Evolutionary conservation across 129 eudicot genomes (phyloP).

Genomic region (Pulicaria dysenterica): DNA sequence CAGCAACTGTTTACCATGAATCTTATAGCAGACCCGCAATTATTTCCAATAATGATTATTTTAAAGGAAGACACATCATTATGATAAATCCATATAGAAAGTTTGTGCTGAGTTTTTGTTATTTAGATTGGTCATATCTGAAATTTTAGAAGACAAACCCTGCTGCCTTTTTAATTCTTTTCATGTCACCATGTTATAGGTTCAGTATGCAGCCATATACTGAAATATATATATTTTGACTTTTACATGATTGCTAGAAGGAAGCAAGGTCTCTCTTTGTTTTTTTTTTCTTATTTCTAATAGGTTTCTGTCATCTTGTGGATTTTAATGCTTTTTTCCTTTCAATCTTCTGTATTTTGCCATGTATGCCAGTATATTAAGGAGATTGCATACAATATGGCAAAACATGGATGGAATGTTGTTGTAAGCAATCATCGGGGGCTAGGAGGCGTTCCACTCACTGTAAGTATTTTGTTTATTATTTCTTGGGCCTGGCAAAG

Average conservation of each 20-base stretch:
- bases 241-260: neutral
- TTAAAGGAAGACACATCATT: neutral
- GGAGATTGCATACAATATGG: slow-evolving; percentile 68
- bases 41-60: no score
- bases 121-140: neutral
- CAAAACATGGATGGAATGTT: slow-evolving; percentile 81
- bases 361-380: slow-evolving; percentile 65
- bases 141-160: neutral
- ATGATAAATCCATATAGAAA: neutral
- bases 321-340: neutral
- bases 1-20: neutral
- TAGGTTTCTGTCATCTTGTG: neutral
- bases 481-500: slow-evolving; percentile 8
- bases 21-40: neutral
- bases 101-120: neutral
- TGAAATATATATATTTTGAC: neutral
- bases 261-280: slow-evolving; percentile 15
- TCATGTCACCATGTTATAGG: neutral
- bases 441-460: slow-evolving; percentile 89
- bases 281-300: neutral
- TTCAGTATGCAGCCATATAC: neutral
- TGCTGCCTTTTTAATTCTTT: neutral
- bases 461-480: slow-evolving; percentile 55
- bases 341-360: slow-evolving; percentile 12
- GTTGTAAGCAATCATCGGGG: slow-evolving; percentile 96